Evolutionary conservation across 2,329 filamentous ascomycete genomes (phyloP).

Genomic region (Teratosphaeriaceae sp.): DNA sequence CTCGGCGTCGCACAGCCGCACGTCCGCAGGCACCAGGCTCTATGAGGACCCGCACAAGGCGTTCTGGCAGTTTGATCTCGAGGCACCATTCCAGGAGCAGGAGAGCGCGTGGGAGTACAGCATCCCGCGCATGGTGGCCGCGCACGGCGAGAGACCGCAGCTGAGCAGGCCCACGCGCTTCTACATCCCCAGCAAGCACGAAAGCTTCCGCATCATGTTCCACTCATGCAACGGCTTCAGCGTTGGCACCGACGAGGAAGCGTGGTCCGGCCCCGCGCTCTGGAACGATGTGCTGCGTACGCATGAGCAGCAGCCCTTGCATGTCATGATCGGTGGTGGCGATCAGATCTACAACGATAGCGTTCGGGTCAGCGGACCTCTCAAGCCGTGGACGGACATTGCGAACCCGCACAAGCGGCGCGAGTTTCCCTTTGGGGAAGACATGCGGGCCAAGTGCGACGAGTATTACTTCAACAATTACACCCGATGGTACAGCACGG

Average conservation of each 20-base stretch:
- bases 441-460: constrained; percentile 53
- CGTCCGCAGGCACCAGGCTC: constrained; percentile 47
- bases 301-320: constrained; percentile 54
- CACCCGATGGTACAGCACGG: constrained; percentile 61
- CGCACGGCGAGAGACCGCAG: constrained; percentile 14
- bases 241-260: constrained; percentile 57
- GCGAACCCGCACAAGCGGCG: constrained; percentile 54
- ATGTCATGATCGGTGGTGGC: constrained; percentile 77
- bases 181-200: constrained; percentile 50
- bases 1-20: constrained; percentile 22
- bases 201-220: constrained; percentile 65
- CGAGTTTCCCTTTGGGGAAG: constrained; percentile 58
- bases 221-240: constrained; percentile 64
- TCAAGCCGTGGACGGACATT: constrained; percentile 60
- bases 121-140: constrained; percentile 54
- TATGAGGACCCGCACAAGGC: constrained; percentile 53
- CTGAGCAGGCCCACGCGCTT: constrained; percentile 41
- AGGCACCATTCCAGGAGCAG: constrained; percentile 59
- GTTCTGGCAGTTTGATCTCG: constrained; percentile 54
- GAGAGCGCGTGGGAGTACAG: constrained; percentile 76
- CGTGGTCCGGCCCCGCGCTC: constrained; percentile 52
- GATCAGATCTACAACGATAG: constrained; percentile 78
- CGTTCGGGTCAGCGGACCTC: constrained; percentile 75
- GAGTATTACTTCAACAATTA: constrained; percentile 58
- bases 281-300: constrained; percentile 60